Evolutionary conservation across 768 basidiomycete genomes (phyloP).

Genomic region (Clitopilus passeckerianus): DNA sequence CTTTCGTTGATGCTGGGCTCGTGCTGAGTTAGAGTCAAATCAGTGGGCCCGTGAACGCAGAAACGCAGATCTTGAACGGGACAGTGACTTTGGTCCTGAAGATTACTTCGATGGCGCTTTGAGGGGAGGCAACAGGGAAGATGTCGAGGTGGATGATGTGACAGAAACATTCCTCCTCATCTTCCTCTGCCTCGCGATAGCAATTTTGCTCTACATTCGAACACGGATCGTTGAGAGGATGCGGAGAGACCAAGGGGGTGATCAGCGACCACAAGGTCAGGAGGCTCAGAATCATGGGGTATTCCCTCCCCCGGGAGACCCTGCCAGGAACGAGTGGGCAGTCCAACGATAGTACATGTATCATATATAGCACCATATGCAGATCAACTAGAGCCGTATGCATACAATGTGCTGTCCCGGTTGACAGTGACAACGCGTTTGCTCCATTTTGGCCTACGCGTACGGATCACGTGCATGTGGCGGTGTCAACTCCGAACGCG

Average conservation of each 20-base stretch:
- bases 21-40: neutral
- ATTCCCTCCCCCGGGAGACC: constrained; percentile 62
- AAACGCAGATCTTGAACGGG: constrained; percentile 66
- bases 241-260: constrained; percentile 51
- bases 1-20: neutral
- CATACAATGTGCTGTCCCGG: neutral
- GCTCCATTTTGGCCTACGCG: neutral
- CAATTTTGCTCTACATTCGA: constrained; percentile 72
- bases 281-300: constrained; percentile 36
- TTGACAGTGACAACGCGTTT: neutral
- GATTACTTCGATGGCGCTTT: constrained; percentile 74
- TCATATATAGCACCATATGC: constrained; percentile 9
- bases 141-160: constrained; percentile 67
- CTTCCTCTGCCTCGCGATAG: constrained; percentile 66
- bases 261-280: constrained; percentile 36
- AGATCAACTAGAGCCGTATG: neutral
- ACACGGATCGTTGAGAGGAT: constrained; percentile 73
- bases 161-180: constrained; percentile 78
- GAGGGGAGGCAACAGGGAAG: constrained; percentile 55
- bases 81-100: constrained; percentile 74
- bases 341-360: constrained; percentile 41
- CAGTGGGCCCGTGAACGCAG: constrained; percentile 79
- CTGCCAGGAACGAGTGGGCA: constrained; percentile 62
- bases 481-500: neutral
- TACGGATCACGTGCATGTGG: neutral